A percentile compares a stretch with the other conserved stretches of the same genome.
These are phyloP conservation scores for Arbutus unedo DNA, from an alignment of 148 eudicot species.

Conservation along the genomic window DNA sequence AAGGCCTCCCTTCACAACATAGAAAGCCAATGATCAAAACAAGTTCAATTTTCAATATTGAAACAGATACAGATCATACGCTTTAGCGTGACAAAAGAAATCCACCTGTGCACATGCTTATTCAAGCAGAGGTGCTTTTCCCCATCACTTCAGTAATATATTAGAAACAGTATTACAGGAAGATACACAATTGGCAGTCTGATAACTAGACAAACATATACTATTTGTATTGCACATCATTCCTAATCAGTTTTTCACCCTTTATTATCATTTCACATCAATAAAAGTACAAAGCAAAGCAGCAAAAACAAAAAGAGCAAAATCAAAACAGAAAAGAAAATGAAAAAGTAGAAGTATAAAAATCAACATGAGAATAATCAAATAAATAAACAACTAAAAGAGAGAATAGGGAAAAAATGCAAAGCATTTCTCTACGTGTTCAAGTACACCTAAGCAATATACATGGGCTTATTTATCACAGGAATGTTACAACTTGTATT, in stretches of 20 bases:
- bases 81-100: conserved; percentile 9
- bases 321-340: not conserved
- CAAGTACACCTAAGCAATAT: not conserved
- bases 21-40: conserved; percentile 19
- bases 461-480: not conserved
- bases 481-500: not conserved
- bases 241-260: not conserved
- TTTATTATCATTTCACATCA: not conserved
- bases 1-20: conserved; percentile 64
- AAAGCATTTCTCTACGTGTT: not conserved
- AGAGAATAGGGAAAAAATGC: not conserved
- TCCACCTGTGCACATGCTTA: not conserved
- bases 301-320: not conserved
- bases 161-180: not conserved
- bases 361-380: not conserved
- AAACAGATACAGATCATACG: not conserved
- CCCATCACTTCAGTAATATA: not conserved
- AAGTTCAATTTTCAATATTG: not conserved
- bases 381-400: not conserved
- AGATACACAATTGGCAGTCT: not conserved
- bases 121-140: not conserved
- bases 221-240: not conserved
- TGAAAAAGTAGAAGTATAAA: not conserved
- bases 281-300: not conserved
- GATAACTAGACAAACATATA: not conserved